Evolutionary conservation across 148 eudicot genomes (phyloP).

Genomic region (Oxyria digyna): DNA sequence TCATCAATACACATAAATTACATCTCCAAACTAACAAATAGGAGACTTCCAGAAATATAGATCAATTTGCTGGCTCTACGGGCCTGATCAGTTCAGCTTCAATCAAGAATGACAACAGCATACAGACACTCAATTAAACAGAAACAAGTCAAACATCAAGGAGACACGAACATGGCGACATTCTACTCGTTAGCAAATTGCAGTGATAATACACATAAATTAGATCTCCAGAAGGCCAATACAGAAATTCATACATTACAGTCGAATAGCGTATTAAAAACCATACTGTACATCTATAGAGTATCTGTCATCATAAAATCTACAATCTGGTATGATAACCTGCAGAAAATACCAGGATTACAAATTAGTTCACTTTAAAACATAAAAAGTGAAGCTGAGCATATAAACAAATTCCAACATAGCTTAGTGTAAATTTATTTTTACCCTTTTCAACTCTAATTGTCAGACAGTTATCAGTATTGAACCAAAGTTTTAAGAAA

Average conservation of each 20-base stretch:
- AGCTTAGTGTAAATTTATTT: background rate
- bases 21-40: too few relatives aligned
- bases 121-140: too few relatives aligned
- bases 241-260: background rate
- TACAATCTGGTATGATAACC: constrained; percentile 4
- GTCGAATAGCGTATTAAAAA: background rate
- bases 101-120: too few relatives aligned
- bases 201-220: background rate
- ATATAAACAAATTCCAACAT: background rate
- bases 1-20: too few relatives aligned
- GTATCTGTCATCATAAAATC: background rate
- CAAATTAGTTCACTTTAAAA: background rate
- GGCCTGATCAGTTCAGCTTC: too few relatives aligned
- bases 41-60: too few relatives aligned
- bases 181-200: too few relatives aligned
- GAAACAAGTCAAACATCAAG: too few relatives aligned
- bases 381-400: background rate
- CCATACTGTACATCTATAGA: background rate
- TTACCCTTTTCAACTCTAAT: background rate
- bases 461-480: background rate
- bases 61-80: too few relatives aligned
- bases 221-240: background rate
- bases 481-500: too few relatives aligned
- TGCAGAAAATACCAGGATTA: background rate
- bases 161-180: too few relatives aligned